A percentile compares a stretch with the other conserved stretches of the same genome.
These are phyloP conservation scores for Grosmannia serpens DNA, from an alignment of 2,329 filamentous ascomycete genomes.

Conservation along the genomic window DNA sequence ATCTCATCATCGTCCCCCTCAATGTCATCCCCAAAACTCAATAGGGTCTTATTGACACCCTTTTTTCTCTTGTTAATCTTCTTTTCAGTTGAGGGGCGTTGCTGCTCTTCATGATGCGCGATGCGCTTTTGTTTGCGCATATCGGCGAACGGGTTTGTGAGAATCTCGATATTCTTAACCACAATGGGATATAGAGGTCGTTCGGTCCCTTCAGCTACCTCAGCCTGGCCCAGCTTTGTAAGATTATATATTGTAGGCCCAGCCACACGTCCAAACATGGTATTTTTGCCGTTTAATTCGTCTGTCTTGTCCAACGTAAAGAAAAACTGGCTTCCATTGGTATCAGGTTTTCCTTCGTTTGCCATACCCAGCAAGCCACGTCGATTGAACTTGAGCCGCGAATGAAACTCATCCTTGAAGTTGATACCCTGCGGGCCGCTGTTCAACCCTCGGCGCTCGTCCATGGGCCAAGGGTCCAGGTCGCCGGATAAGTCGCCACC, in stretches of 20 bases:
- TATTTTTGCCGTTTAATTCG: conserved; percentile 82
- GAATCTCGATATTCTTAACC: conserved; percentile 60
- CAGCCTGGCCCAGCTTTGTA: conserved; percentile 82
- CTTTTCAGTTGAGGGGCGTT: conserved; percentile 23
- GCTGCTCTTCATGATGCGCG: conserved; percentile 31
- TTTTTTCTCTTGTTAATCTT: conserved; percentile 58
- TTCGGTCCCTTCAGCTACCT: conserved; percentile 68
- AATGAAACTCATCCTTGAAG: conserved; percentile 81
- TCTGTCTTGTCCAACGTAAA: conserved; percentile 77
- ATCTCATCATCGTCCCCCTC: conserved; percentile 34
- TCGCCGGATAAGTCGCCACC: conserved; percentile 64
- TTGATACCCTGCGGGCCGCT: conserved; percentile 47
- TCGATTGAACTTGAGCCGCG: conserved; percentile 82
- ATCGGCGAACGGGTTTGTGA: conserved; percentile 73
- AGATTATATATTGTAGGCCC: conserved; percentile 95
- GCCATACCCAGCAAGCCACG: conserved; percentile 92
- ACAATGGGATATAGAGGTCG: conserved; percentile 77
- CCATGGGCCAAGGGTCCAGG: conserved; percentile 61
- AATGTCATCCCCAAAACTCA: conserved; percentile 67
- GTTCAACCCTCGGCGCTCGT: conserved; percentile 50
- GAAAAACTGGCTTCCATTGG: conserved; percentile 96
- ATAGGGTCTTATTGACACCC: conserved; percentile 51
- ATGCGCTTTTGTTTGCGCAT: conserved; percentile 61
- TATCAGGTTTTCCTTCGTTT: conserved; percentile 64
- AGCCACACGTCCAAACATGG: conserved; percentile 81